Evolutionary conservation across 2,329 filamentous ascomycete species (phyloP).

Genomic region (Hypocreales sp.): DNA sequence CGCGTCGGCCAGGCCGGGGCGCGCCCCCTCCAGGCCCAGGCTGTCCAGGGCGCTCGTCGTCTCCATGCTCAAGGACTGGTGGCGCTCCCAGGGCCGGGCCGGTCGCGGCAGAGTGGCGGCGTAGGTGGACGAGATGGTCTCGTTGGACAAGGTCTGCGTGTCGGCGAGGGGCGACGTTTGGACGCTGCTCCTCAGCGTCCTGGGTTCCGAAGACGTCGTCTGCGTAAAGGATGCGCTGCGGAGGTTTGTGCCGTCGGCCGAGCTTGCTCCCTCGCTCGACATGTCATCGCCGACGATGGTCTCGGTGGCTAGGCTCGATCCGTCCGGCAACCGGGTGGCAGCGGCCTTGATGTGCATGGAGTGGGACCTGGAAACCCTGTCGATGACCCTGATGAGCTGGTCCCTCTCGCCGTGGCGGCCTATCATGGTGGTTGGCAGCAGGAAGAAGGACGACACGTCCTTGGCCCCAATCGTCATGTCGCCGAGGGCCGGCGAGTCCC

Average conservation of each 20-base stretch:
- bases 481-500: constrained; percentile 54
- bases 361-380: constrained; percentile 58
- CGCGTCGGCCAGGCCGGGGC: constrained; percentile 28
- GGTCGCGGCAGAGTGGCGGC: constrained; percentile 23
- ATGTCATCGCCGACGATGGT: constrained; percentile 30
- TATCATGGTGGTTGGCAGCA: constrained; percentile 67
- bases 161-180: constrained; percentile 27
- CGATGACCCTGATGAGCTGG: constrained; percentile 57
- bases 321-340: constrained; percentile 33
- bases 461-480: constrained; percentile 65
- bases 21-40: constrained; percentile 23
- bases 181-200: constrained; percentile 18
- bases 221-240: constrained; percentile 34
- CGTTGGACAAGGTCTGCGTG: constrained; percentile 23
- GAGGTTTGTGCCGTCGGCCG: constrained; percentile 33
- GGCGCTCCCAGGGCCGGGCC: constrained; percentile 33
- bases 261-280: constrained; percentile 46
- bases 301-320: constrained; percentile 37
- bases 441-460: constrained; percentile 86
- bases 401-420: constrained; percentile 60
- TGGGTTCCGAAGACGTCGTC: constrained; percentile 25
- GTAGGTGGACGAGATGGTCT: constrained; percentile 30
- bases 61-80: constrained; percentile 34
- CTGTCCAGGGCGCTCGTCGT: constrained; percentile 30
- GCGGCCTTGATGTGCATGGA: constrained; percentile 25